Evolutionary conservation across 345 rosid genomes (phyloP).

Genomic region (Syzygium aromaticum): DNA sequence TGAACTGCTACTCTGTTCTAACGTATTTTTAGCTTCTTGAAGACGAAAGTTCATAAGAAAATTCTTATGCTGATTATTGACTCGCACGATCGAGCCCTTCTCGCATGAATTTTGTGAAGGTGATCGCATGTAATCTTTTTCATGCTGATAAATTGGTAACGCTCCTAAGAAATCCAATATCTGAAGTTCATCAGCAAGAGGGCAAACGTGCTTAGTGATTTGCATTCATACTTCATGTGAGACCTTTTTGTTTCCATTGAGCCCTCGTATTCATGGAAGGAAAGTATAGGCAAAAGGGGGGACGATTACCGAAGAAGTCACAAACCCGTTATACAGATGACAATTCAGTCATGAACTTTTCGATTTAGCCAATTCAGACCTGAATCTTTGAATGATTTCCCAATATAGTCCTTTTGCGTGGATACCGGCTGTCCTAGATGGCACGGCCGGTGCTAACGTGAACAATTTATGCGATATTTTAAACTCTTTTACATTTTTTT

Average conservation of each 20-base stretch:
- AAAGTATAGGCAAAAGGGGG: not conserved
- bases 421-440: rapidly evolving
- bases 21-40: not conserved
- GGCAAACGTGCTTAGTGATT: not conserved
- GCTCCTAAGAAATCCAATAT: not conserved
- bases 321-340: rapidly evolving
- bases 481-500: not conserved
- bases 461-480: not conserved
- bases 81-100: not conserved
- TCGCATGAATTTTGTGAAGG: not conserved
- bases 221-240: not conserved
- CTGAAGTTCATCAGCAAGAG: not conserved
- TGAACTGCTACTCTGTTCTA: not conserved
- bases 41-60: not conserved
- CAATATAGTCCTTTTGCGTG: rapidly evolving
- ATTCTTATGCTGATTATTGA: not conserved
- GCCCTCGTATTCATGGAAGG: not conserved
- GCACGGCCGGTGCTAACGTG: rapidly evolving
- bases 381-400: too few species aligned
- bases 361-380: too few species aligned
- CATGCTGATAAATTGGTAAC: not conserved
- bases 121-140: not conserved
- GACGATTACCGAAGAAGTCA: not conserved
- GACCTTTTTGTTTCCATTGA: not conserved
- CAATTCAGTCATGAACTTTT: rapidly evolving